These are phyloP conservation scores for Talaromyces trachyspermus DNA, from an alignment of 495 filamentous ascomycete species.

Conservation along the genomic window DNA sequence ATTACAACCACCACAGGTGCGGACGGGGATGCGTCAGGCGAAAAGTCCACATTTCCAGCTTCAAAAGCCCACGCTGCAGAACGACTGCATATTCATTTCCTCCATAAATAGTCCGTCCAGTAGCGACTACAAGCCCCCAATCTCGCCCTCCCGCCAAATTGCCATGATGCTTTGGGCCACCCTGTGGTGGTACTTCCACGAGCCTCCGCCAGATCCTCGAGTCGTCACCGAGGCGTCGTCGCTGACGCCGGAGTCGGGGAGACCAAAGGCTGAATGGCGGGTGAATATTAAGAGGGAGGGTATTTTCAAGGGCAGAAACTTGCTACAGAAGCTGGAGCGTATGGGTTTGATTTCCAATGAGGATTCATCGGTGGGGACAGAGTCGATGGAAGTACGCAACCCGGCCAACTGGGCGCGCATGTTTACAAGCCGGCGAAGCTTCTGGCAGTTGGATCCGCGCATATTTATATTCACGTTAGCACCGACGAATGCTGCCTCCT, in stretches of 20 bases:
- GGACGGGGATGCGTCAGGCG: background rate
- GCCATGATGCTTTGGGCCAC: constrained; percentile 96
- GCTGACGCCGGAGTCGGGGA: constrained; percentile 57
- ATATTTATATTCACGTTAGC: constrained; percentile 81
- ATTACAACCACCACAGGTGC: constrained; percentile 5
- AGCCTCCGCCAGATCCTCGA: constrained; percentile 40
- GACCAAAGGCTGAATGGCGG: constrained; percentile 79
- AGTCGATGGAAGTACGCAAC: constrained; percentile 47
- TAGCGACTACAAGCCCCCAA: constrained; percentile 68
- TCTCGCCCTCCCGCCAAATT: constrained; percentile 74
- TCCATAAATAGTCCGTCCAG: constrained; percentile 79
- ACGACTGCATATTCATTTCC: constrained; percentile 82
- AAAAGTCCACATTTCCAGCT: constrained; percentile 48
- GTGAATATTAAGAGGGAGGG: constrained; percentile 80
- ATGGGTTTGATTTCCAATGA: constrained; percentile 78
- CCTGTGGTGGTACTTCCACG: constrained; percentile 94
- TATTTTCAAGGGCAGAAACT: constrained; percentile 70
- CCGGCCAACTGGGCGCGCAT: constrained; percentile 67
- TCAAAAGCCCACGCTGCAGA: constrained; percentile 62
- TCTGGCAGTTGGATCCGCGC: constrained; percentile 87
- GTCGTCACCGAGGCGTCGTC: constrained; percentile 55
- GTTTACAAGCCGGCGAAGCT: constrained; percentile 72
- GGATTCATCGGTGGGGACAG: constrained; percentile 66
- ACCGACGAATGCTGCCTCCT: constrained; percentile 40
- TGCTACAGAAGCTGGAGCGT: constrained; percentile 84